Base-by-base conservation (phyloP, 176 grass and related monocot species). In the Carex littledalei region DNA sequence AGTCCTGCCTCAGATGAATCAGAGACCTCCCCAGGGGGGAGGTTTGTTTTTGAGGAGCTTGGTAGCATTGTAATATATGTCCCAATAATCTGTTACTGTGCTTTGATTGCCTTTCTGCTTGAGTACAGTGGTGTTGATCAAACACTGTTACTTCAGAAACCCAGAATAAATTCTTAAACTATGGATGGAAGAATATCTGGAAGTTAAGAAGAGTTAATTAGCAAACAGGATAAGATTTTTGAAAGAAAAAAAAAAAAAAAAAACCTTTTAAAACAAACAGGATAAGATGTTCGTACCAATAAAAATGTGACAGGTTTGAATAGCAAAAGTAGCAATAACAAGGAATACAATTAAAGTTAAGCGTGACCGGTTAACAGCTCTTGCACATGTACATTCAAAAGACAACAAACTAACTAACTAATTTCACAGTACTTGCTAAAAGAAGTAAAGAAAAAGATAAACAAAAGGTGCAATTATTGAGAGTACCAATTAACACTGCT, bases 41-140 rank as follows among this genome's bases (percentile, higher is more conserved):
- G 20, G 49, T 29, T 52, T 32, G 60, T 20, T 32, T 84, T 88
- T 39, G 82, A 80, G 49, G 82, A 85, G 70, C 81, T 88, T 12
- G 87, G 60, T 80, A 81, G 63, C 87, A 88, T 88, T 59, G 57
- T 87, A 75, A 35, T 55, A 21, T 86, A 4, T 58, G 13, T 54
- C 4, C n/a, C 21, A 79, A 41, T 71, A 79, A 29, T 53, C 22
- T 78, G 17, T 29, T 13, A 56, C 29, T 62, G 26, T 61, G 29
- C 20, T 80, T 80, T 62, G 78, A 18, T 58, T 64, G 29, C 45
- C 16, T 61, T 57, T 79, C 47, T 63, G 32, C 66, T 54, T 39
- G 26, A 63, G 15, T 24, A 18, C 80, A 67, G 53, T 67, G 74
- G 41, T 32, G 52, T 57, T 34, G 47, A 49, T 29, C 47, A 76